These are phyloP conservation scores for Poa pratensis DNA, from an alignment of 176 grass and related monocot species.

Conservation along the genomic window DNA sequence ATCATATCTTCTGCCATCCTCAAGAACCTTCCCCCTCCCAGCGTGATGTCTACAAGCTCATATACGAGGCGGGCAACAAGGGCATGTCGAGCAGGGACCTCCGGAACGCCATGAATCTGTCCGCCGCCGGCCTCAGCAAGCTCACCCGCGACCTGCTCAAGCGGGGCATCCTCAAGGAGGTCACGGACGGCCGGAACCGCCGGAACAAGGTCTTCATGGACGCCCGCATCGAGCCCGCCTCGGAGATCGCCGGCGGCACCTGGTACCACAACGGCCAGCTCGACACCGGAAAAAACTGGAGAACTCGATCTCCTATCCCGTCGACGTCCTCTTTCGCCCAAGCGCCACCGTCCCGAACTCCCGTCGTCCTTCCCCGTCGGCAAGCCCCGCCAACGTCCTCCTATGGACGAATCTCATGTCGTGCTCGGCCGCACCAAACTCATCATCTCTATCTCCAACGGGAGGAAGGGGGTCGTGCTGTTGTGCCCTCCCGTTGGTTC, in stretches of 20 bases:
- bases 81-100: slow-evolving; percentile 50
- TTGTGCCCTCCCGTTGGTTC: too few species aligned
- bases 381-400: too few species aligned
- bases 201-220: slow-evolving; percentile 61
- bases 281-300: not conserved
- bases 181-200: slow-evolving; percentile 45
- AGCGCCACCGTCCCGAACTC: too few species aligned
- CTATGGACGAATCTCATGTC: too few species aligned
- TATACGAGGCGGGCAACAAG: slow-evolving; percentile 44
- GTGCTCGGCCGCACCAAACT: too few species aligned
- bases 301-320: too few species aligned
- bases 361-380: too few species aligned
- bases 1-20: slow-evolving; percentile 3
- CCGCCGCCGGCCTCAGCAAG: slow-evolving; percentile 18
- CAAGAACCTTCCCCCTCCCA: slow-evolving; percentile 14
- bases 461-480: too few species aligned
- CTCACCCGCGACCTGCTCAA: not conserved
- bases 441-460: too few species aligned
- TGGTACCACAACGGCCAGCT: slow-evolving; percentile 69
- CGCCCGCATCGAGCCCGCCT: slow-evolving; percentile 49
- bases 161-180: slow-evolving; percentile 46
- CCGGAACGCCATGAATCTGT: not conserved
- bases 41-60: slow-evolving; percentile 33
- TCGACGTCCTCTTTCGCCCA: too few species aligned
- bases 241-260: slow-evolving; percentile 54